Conservation (phyloP, 805 yeast genomes). For the Candida ponderosae region DNA sequence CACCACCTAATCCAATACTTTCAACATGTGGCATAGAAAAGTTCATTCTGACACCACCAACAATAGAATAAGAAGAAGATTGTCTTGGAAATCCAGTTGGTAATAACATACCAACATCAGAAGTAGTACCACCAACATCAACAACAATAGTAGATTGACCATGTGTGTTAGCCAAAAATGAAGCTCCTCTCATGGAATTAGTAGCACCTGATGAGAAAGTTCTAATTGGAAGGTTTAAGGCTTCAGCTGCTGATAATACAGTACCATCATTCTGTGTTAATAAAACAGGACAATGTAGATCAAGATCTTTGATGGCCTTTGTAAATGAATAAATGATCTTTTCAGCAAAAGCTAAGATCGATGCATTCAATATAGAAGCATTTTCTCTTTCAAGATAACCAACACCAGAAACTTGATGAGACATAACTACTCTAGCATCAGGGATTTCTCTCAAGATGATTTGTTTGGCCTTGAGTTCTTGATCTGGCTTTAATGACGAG, state of each 20-base stretch:
- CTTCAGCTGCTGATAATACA: conserved; percentile 31
- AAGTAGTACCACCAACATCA: conserved; percentile 45
- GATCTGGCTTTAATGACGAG: conserved; percentile 27
- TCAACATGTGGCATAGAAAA: conserved; percentile 45
- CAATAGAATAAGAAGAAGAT: conserved; percentile 31
- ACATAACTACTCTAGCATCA: conserved; percentile 26
- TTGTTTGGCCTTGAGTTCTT: conserved; percentile 26
- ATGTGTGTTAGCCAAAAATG: conserved; percentile 27
- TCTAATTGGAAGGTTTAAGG: conserved; percentile 32
- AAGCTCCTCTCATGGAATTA: conserved; percentile 40
- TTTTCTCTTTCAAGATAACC: conserved; percentile 40
- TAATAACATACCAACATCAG: conserved; percentile 39
- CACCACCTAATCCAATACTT: conserved; percentile 43
- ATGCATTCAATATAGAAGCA: conserved; percentile 38
- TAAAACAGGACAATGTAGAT: conserved; percentile 30
- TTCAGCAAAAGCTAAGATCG: conserved; percentile 33
- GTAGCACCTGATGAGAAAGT: conserved; percentile 45
- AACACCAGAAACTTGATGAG: conserved; percentile 34
- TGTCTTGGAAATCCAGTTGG: conserved; percentile 41
- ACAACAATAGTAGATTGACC: conserved; percentile 28
- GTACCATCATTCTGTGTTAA: conserved; percentile 44
- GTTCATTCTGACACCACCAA: conserved; percentile 43
- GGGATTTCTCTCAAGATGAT: conserved; percentile 27
- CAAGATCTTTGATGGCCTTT: conserved; percentile 24
- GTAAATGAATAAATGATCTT: conserved; percentile 32